These are phyloP conservation scores for Epichloe gansuensis DNA, from an alignment of 2,329 filamentous ascomycete species.

Conservation along the genomic window DNA sequence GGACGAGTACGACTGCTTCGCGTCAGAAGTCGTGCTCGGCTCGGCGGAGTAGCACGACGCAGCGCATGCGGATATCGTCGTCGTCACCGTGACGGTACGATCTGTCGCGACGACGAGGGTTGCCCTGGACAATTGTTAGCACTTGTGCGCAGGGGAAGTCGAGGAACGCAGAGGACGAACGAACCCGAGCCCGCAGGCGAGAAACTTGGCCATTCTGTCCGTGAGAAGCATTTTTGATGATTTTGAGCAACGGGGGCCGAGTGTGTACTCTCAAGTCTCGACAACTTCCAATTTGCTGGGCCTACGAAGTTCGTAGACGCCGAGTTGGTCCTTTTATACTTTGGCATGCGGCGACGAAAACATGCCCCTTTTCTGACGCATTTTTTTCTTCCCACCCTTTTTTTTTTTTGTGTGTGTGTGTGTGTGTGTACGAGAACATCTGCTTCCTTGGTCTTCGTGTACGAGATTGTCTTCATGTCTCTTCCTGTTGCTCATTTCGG, in stretches of 20 bases:
- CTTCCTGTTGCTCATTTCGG: neutral
- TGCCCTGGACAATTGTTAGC: slow-evolving; percentile 9
- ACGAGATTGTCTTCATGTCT: neutral
- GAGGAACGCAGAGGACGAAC: neutral
- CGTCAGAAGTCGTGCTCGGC: neutral
- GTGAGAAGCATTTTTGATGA: neutral
- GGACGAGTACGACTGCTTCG: neutral
- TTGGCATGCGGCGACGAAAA: no score
- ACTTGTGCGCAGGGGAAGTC: neutral
- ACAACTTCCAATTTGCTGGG: no score
- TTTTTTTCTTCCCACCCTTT: no score
- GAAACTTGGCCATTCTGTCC: neutral
- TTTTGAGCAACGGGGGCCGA: neutral
- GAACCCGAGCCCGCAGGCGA: slow-evolving; percentile 1
- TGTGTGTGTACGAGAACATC: neutral
- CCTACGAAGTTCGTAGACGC: no score
- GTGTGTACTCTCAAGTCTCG: no score
- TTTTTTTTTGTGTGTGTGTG: no score
- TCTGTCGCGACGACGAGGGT: slow-evolving; percentile 13
- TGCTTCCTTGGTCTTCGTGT: neutral
- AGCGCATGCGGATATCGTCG: slow-evolving; percentile 18
- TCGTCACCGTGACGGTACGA: slow-evolving; percentile 20
- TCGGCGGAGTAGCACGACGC: slow-evolving; percentile 11
- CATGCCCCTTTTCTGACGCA: no score
- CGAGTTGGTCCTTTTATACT: no score